Percentiles rank a stretch among this genome's conserved stretches.
Conservation (phyloP, 768 basidiomycete species). For the Hypholoma fasciculare region DNA sequence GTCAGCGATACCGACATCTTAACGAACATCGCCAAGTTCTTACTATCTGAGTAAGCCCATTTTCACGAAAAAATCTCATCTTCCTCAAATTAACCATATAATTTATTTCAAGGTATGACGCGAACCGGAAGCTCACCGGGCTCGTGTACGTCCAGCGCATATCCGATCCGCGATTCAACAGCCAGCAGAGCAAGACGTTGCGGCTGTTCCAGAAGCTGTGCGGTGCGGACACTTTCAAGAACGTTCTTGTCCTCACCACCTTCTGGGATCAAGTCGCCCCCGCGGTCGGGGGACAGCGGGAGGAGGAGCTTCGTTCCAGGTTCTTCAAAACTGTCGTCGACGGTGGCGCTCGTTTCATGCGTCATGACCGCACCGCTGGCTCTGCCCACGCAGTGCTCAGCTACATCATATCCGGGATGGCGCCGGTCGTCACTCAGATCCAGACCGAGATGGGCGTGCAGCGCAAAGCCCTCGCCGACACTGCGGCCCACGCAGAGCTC, state of each 20-base stretch:
- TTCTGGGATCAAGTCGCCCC: slow-evolving; percentile 39
- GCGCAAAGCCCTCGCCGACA: slow-evolving; percentile 12
- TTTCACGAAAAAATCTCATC: too few species aligned
- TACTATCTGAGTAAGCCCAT: slow-evolving; percentile 15
- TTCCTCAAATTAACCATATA: not conserved
- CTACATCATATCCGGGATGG: slow-evolving; percentile 13
- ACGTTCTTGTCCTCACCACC: slow-evolving; percentile 47
- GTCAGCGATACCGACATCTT: slow-evolving; percentile 28
- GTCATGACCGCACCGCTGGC: slow-evolving; percentile 31
- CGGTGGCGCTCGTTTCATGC: slow-evolving; percentile 37
- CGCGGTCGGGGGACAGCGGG: slow-evolving; percentile 33
- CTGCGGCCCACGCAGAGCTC: slow-evolving; percentile 38
- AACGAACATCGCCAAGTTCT: slow-evolving; percentile 28
- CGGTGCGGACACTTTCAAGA: slow-evolving; percentile 40
- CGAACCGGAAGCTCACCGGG: slow-evolving; percentile 31
- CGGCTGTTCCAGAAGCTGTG: slow-evolving; percentile 47
- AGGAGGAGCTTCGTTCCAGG: slow-evolving; percentile 28
- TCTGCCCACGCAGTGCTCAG: slow-evolving; percentile 28
- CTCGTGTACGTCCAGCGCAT: slow-evolving; percentile 46
- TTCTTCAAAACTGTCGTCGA: slow-evolving; percentile 44
- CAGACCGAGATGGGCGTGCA: slow-evolving; percentile 16
- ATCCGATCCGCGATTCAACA: slow-evolving; percentile 36
- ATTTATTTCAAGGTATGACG: slow-evolving; percentile 1
- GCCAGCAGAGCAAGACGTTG: slow-evolving; percentile 41
- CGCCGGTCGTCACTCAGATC: slow-evolving; percentile 13